Evolutionary conservation across 129 eudicot genomes (phyloP).

Genomic region (Tagetes erecta): DNA sequence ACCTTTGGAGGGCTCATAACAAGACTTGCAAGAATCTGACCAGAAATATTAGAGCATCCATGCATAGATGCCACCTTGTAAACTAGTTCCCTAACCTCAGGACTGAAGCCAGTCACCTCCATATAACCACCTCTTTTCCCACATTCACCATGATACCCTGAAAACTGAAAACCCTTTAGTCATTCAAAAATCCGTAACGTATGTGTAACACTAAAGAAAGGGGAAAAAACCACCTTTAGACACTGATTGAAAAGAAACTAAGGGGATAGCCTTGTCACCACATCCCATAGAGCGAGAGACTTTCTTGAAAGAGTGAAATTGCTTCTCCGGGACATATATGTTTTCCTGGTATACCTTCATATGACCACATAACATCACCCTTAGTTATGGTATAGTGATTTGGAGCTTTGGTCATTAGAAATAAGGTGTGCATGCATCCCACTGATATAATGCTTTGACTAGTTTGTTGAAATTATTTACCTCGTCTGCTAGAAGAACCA

Average conservation of each 20-base stretch:
- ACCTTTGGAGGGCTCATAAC: constrained; percentile 99
- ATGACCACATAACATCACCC: background rate
- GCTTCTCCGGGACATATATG: constrained; percentile 68
- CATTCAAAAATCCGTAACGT: too few species aligned
- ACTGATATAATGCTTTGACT: too few species aligned
- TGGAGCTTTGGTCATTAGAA: too few species aligned
- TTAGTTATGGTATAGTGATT: too few species aligned
- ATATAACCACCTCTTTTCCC: constrained; percentile 99
- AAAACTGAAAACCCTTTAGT: background rate
- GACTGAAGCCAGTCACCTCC: constrained; percentile 95
- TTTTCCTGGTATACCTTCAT: constrained; percentile 90
- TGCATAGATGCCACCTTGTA: constrained; percentile 94
- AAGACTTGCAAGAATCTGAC: constrained; percentile 97
- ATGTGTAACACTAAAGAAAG: background rate
- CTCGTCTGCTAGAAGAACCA: constrained; percentile 95
- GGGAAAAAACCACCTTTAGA: constrained; percentile 64
- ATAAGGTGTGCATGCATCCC: too few species aligned
- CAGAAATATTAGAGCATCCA: constrained; percentile 86
- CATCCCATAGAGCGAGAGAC: too few species aligned
- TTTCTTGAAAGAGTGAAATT: constrained; percentile 92
- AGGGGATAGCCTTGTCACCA: constrained; percentile 33
- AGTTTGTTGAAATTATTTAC: constrained; percentile 37
- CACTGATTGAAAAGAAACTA: constrained; percentile 91
- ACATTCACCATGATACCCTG: constrained; percentile 93
- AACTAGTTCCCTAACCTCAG: constrained; percentile 85